Evolutionary conservation across 2,329 filamentous ascomycete genomes (phyloP), one percentile per base, ranked within the genome.

Genomic region (Apiospora phragmitis): DNA sequence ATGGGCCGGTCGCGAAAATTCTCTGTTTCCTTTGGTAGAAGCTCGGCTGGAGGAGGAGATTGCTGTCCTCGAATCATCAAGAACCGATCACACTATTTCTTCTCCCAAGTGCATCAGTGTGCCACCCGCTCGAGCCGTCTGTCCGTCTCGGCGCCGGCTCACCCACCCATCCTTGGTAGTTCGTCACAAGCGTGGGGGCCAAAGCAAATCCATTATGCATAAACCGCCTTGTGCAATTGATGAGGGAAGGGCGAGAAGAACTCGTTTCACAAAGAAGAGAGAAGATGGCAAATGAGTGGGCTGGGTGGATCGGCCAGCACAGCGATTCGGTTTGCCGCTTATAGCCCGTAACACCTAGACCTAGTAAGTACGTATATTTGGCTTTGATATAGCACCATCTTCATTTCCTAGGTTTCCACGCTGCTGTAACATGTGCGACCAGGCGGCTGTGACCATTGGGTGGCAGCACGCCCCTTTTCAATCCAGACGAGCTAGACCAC

Each of bases 371-470:
- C n/a, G 6, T 38, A 62, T 38, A 62, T 24, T 11, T 38, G 11
- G 3, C 7, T 35, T 29, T n/a, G 18, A 14, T 38, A 62, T 38
- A 38, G 55, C 55, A 62, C 32, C 55, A 62, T 32, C 29, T 38
- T 62, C 55, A 62, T 62, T 62, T 62, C 55, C 55, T 11, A 38
- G 8, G 55, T 62, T 62, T 38, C 55, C 55, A 62, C 55, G 55
- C 55, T 32, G 55, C 55, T 62, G 55, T 62, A 62, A 62, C 55
- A 62, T 62, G 55, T 62, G 55, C 55, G 55, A 38, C 51, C 8
- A 59, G 51, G 51, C 51, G 55, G 55, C 55, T 38, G 55, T 62
- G 55, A 62, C 32, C 18, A 62, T 32, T 62, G 55, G 55, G 21
- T 32, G 35, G 9, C 55, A 21, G 9, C 55, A 32, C 32, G 11